These are phyloP conservation scores for Cinchona pubescens DNA, from an alignment of 257 asterid species.

Conservation along the genomic window DNA sequence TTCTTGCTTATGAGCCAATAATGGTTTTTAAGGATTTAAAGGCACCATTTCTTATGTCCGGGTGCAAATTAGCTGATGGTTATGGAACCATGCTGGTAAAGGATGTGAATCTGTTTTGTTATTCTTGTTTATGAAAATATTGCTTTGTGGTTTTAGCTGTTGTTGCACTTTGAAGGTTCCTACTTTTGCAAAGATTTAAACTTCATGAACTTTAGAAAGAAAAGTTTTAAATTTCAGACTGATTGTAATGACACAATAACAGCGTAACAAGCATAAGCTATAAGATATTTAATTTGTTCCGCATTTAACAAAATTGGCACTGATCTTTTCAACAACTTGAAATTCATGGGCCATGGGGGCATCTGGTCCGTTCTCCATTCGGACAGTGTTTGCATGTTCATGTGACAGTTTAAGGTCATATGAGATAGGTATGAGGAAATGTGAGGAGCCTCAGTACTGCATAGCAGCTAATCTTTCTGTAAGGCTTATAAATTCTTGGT, in stretches of 20 bases:
- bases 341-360: not conserved
- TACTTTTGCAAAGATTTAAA: not conserved
- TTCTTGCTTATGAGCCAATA: constrained; percentile 17
- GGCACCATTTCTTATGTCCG: constrained; percentile 89
- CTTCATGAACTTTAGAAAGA: not conserved
- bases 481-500: not conserved
- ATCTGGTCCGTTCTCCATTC: not conserved
- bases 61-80: constrained; percentile 98
- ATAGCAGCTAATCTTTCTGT: not conserved
- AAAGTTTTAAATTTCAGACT: not conserved
- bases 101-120: not conserved
- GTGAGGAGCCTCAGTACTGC: not conserved
- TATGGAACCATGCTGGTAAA: constrained; percentile 95
- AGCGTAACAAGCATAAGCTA: not conserved
- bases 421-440: not conserved
- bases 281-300: not conserved
- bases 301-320: not conserved
- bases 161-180: not conserved
- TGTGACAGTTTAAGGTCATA: not conserved
- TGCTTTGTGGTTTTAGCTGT: not conserved
- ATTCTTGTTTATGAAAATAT: too few species aligned
- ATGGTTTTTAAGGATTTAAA: constrained; percentile 55
- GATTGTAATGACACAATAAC: not conserved
- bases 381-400: not conserved
- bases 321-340: not conserved